phyloP scores from a whole-genome alignment of 2,329 filamentous ascomycete genomes.

The Aspergillus spinulosporus region DNA sequence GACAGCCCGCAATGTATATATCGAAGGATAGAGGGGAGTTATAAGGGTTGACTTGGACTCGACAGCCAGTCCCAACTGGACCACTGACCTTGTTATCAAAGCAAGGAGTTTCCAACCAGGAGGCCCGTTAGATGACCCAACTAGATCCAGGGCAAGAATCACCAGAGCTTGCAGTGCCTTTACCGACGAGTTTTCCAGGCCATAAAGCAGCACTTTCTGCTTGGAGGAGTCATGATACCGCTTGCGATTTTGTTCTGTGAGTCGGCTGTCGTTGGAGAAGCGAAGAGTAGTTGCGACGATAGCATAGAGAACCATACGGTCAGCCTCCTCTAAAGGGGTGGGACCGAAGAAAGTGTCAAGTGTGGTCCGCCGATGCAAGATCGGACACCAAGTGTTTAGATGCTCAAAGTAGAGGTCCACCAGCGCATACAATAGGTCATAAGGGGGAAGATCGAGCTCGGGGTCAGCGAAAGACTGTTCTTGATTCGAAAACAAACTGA shows the following conservation, averaged over 20 bases:
- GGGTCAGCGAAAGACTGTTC: conserved; percentile 48
- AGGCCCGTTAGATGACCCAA: conserved; percentile 83
- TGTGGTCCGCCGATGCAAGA: conserved; percentile 80
- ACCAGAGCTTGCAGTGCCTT: conserved; percentile 84
- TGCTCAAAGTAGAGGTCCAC: conserved; percentile 78
- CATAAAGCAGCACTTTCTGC: conserved; percentile 81
- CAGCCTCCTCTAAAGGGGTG: conserved; percentile 73
- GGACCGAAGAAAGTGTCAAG: conserved; percentile 79
- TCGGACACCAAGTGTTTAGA: conserved; percentile 83
- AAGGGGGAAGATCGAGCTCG: conserved; percentile 71
- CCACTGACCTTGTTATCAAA: conserved; percentile 81
- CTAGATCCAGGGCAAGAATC: conserved; percentile 80
- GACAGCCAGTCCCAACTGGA: conserved; percentile 81
- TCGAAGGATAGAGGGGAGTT: conserved; percentile 76
- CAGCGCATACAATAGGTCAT: conserved; percentile 70
- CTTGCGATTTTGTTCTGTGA: conserved; percentile 70
- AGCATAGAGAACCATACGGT: conserved; percentile 79
- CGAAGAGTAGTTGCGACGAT: conserved; percentile 86
- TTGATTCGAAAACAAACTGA: conserved; percentile 55
- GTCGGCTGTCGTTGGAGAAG: conserved; percentile 73
- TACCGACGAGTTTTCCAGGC: conserved; percentile 85
- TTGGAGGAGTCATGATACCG: conserved; percentile 81
- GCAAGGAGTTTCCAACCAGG: conserved; percentile 92
- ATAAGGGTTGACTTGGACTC: conserved; percentile 78
- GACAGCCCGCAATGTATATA: conserved; percentile 84